These are phyloP conservation scores for Gynostemma pentaphyllum DNA, from an alignment of 306 rosid genomes.

Conservation along the genomic window DNA sequence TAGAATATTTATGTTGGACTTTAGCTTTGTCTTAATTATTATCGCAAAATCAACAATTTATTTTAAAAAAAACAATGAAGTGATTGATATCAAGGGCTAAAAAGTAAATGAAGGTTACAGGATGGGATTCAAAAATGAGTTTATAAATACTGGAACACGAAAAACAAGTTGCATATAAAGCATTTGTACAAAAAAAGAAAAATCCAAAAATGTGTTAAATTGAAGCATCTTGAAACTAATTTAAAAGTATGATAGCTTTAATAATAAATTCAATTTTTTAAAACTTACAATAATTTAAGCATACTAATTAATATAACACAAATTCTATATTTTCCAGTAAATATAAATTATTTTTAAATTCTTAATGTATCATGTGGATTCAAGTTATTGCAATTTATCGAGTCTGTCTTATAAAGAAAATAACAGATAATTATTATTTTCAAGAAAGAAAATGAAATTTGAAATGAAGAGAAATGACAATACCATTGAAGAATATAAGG, in stretches of 20 bases:
- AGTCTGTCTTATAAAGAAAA: background rate
- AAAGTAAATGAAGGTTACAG: background rate
- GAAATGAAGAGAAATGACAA: background rate
- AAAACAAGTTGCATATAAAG: background rate
- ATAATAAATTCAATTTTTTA: background rate
- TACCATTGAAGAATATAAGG: slow-evolving; percentile 58
- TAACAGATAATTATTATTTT: background rate
- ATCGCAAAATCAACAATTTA: background rate
- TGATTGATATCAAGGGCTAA: background rate
- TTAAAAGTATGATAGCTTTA: background rate
- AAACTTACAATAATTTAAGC: background rate
- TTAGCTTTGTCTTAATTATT: background rate
- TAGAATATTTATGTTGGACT: background rate
- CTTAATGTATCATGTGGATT: background rate
- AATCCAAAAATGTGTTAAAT: background rate
- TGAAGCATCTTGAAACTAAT: background rate
- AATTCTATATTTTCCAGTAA: background rate
- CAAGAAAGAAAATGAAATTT: background rate
- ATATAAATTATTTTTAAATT: background rate
- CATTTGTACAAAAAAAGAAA: background rate
- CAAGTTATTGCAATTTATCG: background rate
- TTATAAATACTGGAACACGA: background rate
- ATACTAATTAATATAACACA: background rate
- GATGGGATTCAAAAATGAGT: background rate
- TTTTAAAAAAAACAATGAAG: background rate